Evolutionary conservation across 768 basidiomycete species (phyloP).

Genomic region (Botryobasidium botryosum): DNA sequence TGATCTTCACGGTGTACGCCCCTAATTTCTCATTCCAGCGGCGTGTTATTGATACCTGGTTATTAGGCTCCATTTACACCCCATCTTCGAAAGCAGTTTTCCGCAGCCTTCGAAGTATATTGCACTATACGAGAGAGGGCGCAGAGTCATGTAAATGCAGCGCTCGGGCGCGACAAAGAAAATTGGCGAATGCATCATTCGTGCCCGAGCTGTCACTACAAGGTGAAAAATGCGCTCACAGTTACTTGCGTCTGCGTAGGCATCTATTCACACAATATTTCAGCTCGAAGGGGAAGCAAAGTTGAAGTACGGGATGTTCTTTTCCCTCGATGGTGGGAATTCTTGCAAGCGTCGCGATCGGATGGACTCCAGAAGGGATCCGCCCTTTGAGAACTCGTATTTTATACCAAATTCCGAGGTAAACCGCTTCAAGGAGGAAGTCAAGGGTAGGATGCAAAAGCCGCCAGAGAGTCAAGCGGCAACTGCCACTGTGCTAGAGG

Average conservation of each 20-base stretch:
- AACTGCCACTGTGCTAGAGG: too few relatives aligned
- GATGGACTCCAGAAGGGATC: neutral
- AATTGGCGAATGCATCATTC: constrained; percentile 22
- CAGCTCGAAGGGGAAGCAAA: neutral
- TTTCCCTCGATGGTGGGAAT: neutral
- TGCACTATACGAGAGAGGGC: constrained; percentile 17
- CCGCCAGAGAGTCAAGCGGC: neutral
- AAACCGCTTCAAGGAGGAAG: neutral
- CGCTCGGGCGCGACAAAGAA: constrained; percentile 17
- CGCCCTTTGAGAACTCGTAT: neutral
- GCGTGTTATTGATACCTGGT: too few relatives aligned
- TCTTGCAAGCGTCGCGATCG: neutral
- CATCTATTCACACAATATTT: too few relatives aligned
- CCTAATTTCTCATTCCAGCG: too few relatives aligned
- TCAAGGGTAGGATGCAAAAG: neutral
- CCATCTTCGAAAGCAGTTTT: constrained; percentile 12
- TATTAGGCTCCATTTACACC: constrained; percentile 18
- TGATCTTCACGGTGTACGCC: too few relatives aligned
- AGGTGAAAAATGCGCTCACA: neutral
- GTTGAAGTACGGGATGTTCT: neutral
- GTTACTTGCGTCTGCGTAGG: too few relatives aligned
- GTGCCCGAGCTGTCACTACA: constrained; percentile 24
- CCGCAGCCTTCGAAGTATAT: constrained; percentile 23
- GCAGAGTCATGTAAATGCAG: constrained; percentile 12
- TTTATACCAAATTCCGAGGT: neutral